A percentile compares a stretch with the other conserved stretches of the same genome.
These are phyloP conservation scores for Heterobasidion occidentale DNA, from an alignment of 1,284 basidiomycete species.

Conservation along the genomic window DNA sequence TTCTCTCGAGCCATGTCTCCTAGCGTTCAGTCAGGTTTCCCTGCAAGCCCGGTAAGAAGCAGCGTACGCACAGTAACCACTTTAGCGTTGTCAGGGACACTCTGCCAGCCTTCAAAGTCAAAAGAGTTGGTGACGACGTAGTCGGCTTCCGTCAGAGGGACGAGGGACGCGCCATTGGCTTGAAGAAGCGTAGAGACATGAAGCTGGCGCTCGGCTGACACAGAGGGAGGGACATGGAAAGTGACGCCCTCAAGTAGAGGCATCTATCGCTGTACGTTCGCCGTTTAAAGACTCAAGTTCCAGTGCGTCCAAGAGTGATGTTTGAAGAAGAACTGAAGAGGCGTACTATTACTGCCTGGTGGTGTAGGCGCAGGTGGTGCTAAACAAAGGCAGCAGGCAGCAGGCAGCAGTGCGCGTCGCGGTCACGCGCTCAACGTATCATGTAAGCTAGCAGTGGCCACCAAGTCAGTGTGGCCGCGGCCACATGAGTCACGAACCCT, in stretches of 20 bases:
- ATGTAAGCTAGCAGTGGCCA: no score
- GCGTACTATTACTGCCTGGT: no score
- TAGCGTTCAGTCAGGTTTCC: slow-evolving; percentile 10
- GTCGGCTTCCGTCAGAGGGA: slow-evolving; percentile 24
- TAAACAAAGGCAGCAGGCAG: no score
- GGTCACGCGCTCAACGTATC: no score
- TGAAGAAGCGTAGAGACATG: slow-evolving; percentile 21
- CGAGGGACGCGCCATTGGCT: slow-evolving; percentile 33
- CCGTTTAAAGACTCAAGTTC: no score
- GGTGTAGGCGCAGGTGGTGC: no score
- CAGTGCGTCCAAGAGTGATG: no score
- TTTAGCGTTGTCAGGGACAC: slow-evolving; percentile 21
- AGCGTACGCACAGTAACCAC: slow-evolving; percentile 36
- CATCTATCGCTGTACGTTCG: slow-evolving; percentile 1
- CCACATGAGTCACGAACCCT: no score
- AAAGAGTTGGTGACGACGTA: slow-evolving; percentile 45
- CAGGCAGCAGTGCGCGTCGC: no score
- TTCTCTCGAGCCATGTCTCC: slow-evolving; percentile 66
- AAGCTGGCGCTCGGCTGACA: slow-evolving; percentile 8
- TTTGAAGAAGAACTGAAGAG: no score
- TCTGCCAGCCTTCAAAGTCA: slow-evolving; percentile 45
- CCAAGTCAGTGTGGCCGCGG: no score
- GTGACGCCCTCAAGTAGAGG: slow-evolving; percentile 11
- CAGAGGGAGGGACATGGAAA: slow-evolving; percentile 10
- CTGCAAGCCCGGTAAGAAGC: neutral